Conservation (phyloP, 1,284 basidiomycete genomes). For the Jaminaea rosea region DNA sequence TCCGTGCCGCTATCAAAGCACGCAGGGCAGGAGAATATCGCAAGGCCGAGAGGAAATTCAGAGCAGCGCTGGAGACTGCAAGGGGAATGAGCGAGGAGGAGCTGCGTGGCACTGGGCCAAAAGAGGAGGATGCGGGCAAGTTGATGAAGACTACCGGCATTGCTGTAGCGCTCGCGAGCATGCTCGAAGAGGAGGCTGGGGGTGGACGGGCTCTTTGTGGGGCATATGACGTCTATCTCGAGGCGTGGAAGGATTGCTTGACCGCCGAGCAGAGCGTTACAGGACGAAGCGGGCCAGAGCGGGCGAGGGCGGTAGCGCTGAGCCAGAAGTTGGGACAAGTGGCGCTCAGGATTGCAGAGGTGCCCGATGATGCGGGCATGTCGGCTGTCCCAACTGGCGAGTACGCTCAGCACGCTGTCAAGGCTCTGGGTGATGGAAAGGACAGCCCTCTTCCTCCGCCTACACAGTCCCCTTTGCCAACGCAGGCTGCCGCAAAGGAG, state of each 20-base stretch:
- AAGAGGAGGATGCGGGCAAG: too few species aligned
- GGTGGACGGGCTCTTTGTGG: conserved; percentile 14
- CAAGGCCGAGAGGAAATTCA: conserved; percentile 32
- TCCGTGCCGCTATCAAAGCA: conserved; percentile 42
- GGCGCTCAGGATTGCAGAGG: conserved; percentile 20
- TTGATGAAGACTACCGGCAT: conserved; percentile 45
- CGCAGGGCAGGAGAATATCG: conserved; percentile 33
- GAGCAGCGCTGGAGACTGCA: conserved; percentile 6
- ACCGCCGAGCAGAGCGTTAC: conserved; percentile 1
- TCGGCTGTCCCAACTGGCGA: too few species aligned
- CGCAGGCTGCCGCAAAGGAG: conserved; percentile 7
- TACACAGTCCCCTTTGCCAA: background rate
- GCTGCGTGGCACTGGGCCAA: conserved; percentile 2
- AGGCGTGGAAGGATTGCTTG: conserved; percentile 30
- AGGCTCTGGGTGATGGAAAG: background rate
- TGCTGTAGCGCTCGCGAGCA: conserved; percentile 36
- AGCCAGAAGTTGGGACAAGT: conserved; percentile 38
- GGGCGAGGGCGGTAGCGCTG: conserved; percentile 34
- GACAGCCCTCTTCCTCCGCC: background rate
- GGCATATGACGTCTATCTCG: conserved; percentile 25
- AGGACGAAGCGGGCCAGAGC: conserved; percentile 11
- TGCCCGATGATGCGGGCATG: background rate
- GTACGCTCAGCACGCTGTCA: background rate
- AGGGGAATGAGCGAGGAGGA: background rate
- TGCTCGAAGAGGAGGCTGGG: conserved; percentile 31